A percentile compares a stretch with the other conserved stretches of the same genome.
Evolutionary conservation across 2,329 filamentous ascomycete species (phyloP).

Genomic region (Cadophora sp.): DNA sequence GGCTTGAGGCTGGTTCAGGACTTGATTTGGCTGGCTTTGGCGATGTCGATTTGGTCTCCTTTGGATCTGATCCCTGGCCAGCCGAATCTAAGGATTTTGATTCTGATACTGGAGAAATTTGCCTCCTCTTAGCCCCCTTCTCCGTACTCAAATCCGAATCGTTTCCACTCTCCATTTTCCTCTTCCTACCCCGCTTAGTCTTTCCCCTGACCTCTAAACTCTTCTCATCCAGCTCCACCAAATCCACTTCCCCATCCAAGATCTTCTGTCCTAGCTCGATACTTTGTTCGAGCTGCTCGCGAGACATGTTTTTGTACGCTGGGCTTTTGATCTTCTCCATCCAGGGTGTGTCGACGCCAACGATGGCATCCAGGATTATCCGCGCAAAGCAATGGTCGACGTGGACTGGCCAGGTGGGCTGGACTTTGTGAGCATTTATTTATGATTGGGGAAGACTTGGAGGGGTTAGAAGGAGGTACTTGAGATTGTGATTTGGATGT

Average conservation of each 20-base stretch:
- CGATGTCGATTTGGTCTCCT: not conserved
- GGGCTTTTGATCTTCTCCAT: slow-evolving; percentile 49
- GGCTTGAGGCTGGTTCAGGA: not conserved
- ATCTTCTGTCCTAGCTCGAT: slow-evolving; percentile 49
- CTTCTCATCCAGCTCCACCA: slow-evolving; percentile 48
- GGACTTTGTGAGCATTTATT: not conserved
- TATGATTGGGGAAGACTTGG: not conserved
- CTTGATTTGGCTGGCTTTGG: slow-evolving; percentile 44
- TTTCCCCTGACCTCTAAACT: slow-evolving; percentile 49
- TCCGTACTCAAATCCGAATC: not conserved
- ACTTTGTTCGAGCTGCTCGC: slow-evolving; percentile 46
- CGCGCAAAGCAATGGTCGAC: slow-evolving; percentile 53
- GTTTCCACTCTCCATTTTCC: slow-evolving; percentile 14
- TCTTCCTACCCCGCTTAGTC: slow-evolving; percentile 21
- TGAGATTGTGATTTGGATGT: slow-evolving; percentile 31
- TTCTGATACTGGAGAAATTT: slow-evolving; percentile 7
- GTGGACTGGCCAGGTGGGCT: slow-evolving; percentile 49
- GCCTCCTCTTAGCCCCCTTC: slow-evolving; percentile 20
- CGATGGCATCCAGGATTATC: slow-evolving; percentile 51
- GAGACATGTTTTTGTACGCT: slow-evolving; percentile 52
- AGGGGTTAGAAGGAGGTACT: slow-evolving; percentile 15
- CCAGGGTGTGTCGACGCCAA: slow-evolving; percentile 50
- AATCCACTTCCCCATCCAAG: slow-evolving; percentile 44
- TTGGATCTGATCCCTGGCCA: too few relatives aligned
- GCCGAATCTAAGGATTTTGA: not conserved